These are phyloP conservation scores for Alternaria arborescens DNA, from an alignment of 2,329 filamentous ascomycete species.

Conservation along the genomic window DNA sequence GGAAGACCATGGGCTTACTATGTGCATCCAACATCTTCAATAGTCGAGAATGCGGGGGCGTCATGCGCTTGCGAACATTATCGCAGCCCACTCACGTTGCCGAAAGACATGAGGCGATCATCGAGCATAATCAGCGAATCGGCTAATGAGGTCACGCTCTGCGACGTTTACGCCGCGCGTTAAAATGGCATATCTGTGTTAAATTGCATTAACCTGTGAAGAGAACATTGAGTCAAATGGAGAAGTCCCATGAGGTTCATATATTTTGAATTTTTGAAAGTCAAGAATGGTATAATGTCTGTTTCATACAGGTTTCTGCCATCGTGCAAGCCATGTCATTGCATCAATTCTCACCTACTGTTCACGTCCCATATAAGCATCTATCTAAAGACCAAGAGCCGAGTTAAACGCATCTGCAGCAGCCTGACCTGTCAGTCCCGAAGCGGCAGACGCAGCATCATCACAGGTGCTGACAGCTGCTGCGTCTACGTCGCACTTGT, in stretches of 20 bases:
- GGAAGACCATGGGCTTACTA: conserved; percentile 1
- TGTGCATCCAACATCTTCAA: neutral
- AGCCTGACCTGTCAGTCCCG: conserved; percentile 30
- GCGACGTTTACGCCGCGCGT: neutral
- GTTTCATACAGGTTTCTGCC: neutral
- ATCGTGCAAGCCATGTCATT: neutral
- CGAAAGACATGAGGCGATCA: neutral
- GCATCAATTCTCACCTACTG: neutral
- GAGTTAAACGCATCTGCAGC: conserved; percentile 43
- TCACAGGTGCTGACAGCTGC: conserved; percentile 35
- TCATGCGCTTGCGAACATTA: neutral
- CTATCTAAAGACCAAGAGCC: conserved; percentile 33
- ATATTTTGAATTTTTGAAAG: neutral
- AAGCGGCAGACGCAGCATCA: conserved; percentile 30
- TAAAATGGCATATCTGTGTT: neutral
- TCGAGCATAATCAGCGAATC: neutral
- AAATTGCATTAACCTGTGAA: neutral
- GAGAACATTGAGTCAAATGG: neutral
- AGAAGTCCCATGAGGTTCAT: neutral
- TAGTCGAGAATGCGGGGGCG: conserved; percentile 2
- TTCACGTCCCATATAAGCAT: neutral
- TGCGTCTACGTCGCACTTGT: conserved; percentile 32
- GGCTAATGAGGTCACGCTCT: neutral
- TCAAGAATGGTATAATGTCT: neutral
- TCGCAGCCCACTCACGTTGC: neutral